A percentile compares a stretch with the other conserved stretches of the same genome.
These are phyloP conservation scores for Rhynchospora pubera DNA, from an alignment of 176 grass and related monocot genomes.

Conservation along the genomic window DNA sequence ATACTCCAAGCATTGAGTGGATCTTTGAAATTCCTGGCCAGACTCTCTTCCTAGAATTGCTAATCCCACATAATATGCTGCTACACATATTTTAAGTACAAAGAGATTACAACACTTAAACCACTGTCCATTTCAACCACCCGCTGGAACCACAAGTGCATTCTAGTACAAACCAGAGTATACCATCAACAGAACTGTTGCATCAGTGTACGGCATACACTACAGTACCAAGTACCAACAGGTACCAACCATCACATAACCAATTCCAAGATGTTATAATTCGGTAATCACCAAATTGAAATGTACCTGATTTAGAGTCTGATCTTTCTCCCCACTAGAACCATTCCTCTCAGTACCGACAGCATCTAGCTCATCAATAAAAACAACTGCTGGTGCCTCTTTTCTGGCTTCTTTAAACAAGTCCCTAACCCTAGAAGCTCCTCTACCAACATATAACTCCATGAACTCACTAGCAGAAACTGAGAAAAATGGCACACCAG, in stretches of 20 bases:
- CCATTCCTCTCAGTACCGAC: slow-evolving; percentile 88
- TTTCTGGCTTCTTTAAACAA: slow-evolving; percentile 95
- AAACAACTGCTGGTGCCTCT: slow-evolving; percentile 74
- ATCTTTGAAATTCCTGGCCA: no score
- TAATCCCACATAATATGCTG: background rate
- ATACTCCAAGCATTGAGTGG: no score
- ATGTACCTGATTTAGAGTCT: slow-evolving; percentile 83
- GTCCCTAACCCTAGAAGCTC: slow-evolving; percentile 79
- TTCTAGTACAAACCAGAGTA: no score
- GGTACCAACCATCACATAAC: no score
- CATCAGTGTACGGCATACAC: background rate
- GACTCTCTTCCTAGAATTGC: background rate
- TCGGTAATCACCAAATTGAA: background rate
- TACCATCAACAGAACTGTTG: background rate
- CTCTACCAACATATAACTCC: slow-evolving; percentile 86
- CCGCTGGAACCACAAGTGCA: background rate
- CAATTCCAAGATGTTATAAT: background rate
- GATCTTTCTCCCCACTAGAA: slow-evolving; percentile 86
- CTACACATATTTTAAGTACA: background rate
- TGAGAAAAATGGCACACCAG: slow-evolving; percentile 86
- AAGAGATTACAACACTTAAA: background rate
- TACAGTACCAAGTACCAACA: background rate
- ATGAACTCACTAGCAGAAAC: slow-evolving; percentile 96
- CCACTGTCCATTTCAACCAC: no score
- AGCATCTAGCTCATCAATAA: slow-evolving; percentile 96